Evolutionary conservation across 192 early-diverging fungal genomes (phyloP).

Genomic region (Geranomyces variabilis): DNA sequence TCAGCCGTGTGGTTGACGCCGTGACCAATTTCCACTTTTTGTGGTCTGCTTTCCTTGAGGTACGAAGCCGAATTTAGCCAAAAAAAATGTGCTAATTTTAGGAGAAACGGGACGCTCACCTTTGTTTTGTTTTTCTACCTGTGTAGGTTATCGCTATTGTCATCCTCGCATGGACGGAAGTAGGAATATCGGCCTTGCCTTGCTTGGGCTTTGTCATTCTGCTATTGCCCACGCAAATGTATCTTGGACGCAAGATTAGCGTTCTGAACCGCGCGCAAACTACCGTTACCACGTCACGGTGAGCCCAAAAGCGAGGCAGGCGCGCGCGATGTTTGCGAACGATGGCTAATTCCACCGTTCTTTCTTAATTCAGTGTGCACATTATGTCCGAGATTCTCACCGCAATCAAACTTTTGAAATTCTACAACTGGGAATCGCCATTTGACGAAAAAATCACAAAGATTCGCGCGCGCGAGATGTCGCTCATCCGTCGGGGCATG

Average conservation of each 20-base stretch:
- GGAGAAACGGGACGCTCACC: too few species aligned
- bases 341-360: constrained; percentile 16
- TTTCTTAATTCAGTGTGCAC: constrained; percentile 50
- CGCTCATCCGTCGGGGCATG: constrained; percentile 50
- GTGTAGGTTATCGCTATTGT: constrained; percentile 53
- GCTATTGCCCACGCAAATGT: constrained; percentile 66
- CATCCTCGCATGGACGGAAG: constrained; percentile 56
- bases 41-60: constrained; percentile 69
- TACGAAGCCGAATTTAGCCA: too few species aligned
- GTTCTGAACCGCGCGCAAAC: constrained; percentile 53
- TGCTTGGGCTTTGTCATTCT: constrained; percentile 55
- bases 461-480: constrained; percentile 62
- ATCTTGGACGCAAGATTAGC: constrained; percentile 55
- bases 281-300: constrained; percentile 48
- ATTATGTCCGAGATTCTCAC: constrained; percentile 75
- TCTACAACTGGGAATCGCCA: constrained; percentile 75
- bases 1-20: constrained; percentile 61
- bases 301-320: too few species aligned
- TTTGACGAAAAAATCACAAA: constrained; percentile 62
- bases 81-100: too few species aligned
- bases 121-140: too few species aligned
- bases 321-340: too few species aligned
- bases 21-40: constrained; percentile 74
- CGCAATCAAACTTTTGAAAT: constrained; percentile 77
- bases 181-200: constrained; percentile 58